These are phyloP conservation scores for Colletotrichum filicis DNA, from an alignment of 2,329 filamentous ascomycete species.

Conservation along the genomic window DNA sequence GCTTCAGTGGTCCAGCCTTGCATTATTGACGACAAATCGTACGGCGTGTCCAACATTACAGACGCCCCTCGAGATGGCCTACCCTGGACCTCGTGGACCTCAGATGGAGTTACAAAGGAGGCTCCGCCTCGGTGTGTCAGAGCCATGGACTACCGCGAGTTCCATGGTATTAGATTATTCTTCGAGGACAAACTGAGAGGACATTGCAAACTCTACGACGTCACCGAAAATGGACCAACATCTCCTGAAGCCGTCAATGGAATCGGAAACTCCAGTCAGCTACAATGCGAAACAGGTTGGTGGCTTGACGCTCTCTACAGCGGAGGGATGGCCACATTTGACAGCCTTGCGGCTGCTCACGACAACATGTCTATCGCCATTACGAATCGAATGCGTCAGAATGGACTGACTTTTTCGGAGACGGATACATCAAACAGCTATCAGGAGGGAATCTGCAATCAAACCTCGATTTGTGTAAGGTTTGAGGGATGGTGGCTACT, in stretches of 20 bases:
- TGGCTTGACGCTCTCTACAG: background rate
- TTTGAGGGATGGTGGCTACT: background rate
- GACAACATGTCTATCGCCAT: background rate
- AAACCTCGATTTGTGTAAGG: background rate
- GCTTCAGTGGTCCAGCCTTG: background rate
- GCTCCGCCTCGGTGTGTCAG: background rate
- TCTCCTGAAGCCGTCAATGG: background rate
- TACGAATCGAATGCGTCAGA: background rate
- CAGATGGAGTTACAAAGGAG: background rate
- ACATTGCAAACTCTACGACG: background rate
- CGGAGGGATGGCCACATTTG: background rate
- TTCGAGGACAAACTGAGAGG: background rate
- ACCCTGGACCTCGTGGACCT: background rate
- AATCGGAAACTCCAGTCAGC: background rate
- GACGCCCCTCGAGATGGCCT: too few relatives aligned
- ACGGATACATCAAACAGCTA: background rate
- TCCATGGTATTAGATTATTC: background rate
- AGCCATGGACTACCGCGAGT: background rate
- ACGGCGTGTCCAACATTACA: too few relatives aligned
- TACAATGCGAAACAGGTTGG: background rate
- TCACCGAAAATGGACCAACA: background rate
- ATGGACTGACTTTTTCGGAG: background rate
- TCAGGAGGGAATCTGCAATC: background rate
- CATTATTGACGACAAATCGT: background rate
- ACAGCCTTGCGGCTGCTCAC: background rate